phyloP scores from a whole-genome alignment of 306 rosid species.

The Quercus alba region DNA sequence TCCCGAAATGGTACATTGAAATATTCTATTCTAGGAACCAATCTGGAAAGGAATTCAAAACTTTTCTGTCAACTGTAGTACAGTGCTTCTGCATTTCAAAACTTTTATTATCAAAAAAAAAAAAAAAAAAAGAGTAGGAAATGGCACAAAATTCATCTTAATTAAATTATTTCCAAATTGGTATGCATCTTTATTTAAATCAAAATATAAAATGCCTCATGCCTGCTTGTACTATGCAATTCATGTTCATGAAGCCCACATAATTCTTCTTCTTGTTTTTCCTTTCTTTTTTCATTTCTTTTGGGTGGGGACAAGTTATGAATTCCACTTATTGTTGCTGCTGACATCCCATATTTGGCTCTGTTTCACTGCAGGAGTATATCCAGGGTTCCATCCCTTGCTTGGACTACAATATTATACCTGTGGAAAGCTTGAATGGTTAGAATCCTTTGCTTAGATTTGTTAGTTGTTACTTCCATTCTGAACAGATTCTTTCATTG shows the following conservation, averaged over 20 bases:
- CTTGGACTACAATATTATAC: constrained; percentile 91
- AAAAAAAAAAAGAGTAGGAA: not conserved
- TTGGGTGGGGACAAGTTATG: not conserved
- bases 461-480: not conserved
- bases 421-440: constrained; percentile 95
- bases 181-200: not conserved
- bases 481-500: not conserved
- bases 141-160: not conserved
- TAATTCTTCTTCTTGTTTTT: not conserved
- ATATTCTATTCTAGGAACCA: too few species aligned
- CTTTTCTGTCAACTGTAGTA: not conserved
- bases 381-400: constrained; percentile 77
- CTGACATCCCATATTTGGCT: constrained; percentile 18
- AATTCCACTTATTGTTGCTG: constrained; percentile 9
- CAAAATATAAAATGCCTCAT: not conserved
- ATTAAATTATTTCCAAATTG: not conserved
- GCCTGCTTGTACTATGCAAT: not conserved
- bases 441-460: constrained; percentile 26
- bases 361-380: constrained; percentile 52
- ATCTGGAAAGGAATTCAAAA: too few species aligned
- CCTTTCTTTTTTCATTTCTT: not conserved
- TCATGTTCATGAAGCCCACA: not conserved
- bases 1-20: too few species aligned
- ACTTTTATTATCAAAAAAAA: not conserved
- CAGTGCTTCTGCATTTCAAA: not conserved